Evolutionary conservation across 176 grass and related monocot genomes (phyloP).

Genomic region (Musa acuminata): DNA sequence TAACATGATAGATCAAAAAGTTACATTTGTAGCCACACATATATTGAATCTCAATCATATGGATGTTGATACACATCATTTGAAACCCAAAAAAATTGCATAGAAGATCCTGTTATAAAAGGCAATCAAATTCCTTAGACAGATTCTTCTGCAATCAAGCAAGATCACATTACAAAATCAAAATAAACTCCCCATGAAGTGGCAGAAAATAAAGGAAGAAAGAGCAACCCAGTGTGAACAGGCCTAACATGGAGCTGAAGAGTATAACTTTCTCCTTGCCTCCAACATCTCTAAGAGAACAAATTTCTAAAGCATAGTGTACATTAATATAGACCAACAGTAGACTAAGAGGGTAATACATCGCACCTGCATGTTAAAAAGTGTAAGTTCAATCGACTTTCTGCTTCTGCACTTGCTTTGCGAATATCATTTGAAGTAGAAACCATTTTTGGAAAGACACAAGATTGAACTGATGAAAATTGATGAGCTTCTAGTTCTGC

Average conservation of each 20-base stretch:
- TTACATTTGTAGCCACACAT: not conserved
- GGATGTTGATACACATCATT: not conserved
- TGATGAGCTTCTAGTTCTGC: constrained; percentile 81
- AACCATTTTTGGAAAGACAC: constrained; percentile 74
- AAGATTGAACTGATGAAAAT: constrained; percentile 83
- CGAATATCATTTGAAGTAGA: constrained; percentile 55
- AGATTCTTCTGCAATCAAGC: not conserved
- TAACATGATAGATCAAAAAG: not conserved
- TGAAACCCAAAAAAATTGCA: not conserved
- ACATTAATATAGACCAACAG: not conserved
- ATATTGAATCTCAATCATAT: not conserved
- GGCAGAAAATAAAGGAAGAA: not conserved
- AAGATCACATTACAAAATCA: not conserved
- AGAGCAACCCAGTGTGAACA: not conserved
- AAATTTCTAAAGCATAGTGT: not conserved
- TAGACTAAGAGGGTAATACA: constrained; percentile 24
- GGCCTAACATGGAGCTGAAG: not conserved
- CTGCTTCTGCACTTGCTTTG: constrained; percentile 66
- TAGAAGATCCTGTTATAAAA: not conserved
- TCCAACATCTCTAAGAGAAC: not conserved
- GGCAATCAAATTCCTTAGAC: not conserved
- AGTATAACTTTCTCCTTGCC: not conserved
- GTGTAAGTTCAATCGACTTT: constrained; percentile 69
- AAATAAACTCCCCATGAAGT: not conserved
- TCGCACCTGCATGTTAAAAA: constrained; percentile 65